Percentiles rank a stretch among this genome's conserved stretches.
Evolutionary conservation across 495 filamentous ascomycete species (phyloP).

Genomic region (Clohesyomyces aquaticus): DNA sequence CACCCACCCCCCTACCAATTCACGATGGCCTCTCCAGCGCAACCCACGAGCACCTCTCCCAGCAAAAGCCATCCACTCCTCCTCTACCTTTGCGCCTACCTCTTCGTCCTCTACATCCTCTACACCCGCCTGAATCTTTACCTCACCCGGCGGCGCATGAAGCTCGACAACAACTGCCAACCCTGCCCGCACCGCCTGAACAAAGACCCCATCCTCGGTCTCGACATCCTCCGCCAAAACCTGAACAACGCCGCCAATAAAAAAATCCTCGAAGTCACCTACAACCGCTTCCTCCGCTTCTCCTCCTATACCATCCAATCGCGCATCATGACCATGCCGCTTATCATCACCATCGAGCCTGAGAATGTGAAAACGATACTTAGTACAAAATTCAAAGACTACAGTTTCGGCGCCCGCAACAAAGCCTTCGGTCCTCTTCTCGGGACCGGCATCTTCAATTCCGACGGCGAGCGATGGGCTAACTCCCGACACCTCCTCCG

Average conservation of each 20-base stretch:
- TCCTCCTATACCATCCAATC: conserved; percentile 36
- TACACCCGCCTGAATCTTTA: conserved; percentile 31
- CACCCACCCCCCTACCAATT: no score
- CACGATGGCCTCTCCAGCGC: no score
- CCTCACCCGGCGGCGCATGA: conserved; percentile 28
- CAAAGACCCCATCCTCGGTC: conserved; percentile 44
- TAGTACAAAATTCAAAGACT: conserved; percentile 63
- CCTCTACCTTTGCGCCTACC: conserved; percentile 18
- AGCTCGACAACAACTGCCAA: conserved; percentile 32
- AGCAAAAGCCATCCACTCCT: conserved; percentile 5
- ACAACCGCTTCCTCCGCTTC: conserved; percentile 35
- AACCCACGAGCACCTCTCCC: no score
- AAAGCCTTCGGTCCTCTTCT: conserved; percentile 59
- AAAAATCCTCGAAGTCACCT: conserved; percentile 22
- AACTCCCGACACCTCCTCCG: conserved; percentile 64
- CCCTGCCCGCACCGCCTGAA: conserved; percentile 25
- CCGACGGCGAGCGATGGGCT: conserved; percentile 68
- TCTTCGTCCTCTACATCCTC: conserved; percentile 27
- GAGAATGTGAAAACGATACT: conserved; percentile 68
- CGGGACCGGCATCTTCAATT: conserved; percentile 72
- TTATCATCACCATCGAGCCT: conserved; percentile 60
- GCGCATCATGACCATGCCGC: conserved; percentile 22
- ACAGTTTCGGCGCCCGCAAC: conserved; percentile 57
- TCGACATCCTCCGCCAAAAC: conserved; percentile 41
- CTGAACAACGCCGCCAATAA: conserved; percentile 35